Conservation (phyloP, 2,329 filamentous ascomycete species). For the Cylindrodendrum hubeiense region DNA sequence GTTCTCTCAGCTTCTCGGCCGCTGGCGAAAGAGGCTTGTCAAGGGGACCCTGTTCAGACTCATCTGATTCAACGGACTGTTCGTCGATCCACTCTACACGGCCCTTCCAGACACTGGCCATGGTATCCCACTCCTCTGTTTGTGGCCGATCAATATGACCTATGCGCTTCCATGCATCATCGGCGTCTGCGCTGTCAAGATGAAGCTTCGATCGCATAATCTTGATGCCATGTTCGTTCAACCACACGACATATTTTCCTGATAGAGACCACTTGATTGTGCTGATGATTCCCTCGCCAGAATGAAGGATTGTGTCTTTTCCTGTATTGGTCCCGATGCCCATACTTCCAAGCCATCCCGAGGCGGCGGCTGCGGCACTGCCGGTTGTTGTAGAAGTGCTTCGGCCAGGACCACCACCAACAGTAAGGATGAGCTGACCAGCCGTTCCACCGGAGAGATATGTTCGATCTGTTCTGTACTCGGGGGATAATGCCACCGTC, state of each 20-base stretch:
- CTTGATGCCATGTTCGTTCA: slow-evolving; percentile 97
- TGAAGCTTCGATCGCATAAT: slow-evolving; percentile 94
- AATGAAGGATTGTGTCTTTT: slow-evolving; percentile 88
- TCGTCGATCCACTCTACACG: slow-evolving; percentile 95
- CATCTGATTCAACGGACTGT: slow-evolving; percentile 79
- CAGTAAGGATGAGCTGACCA: slow-evolving; percentile 87
- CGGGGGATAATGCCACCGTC: slow-evolving; percentile 91
- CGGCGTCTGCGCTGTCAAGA: slow-evolving; percentile 79
- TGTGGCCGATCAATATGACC: slow-evolving; percentile 92
- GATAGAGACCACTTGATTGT: slow-evolving; percentile 95
- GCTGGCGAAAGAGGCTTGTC: slow-evolving; percentile 58
- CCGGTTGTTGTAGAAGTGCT: slow-evolving; percentile 90
- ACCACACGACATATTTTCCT: slow-evolving; percentile 93
- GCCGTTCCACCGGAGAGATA: slow-evolving; percentile 93
- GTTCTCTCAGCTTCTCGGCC: slow-evolving; percentile 61
- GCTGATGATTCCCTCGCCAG: slow-evolving; percentile 90
- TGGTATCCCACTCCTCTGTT: slow-evolving; percentile 91
- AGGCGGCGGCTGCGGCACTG: slow-evolving; percentile 85
- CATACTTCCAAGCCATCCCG: slow-evolving; percentile 91
- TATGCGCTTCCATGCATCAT: slow-evolving; percentile 94
- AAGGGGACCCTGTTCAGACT: slow-evolving; percentile 58
- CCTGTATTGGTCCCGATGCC: slow-evolving; percentile 83
- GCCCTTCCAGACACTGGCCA: slow-evolving; percentile 96
- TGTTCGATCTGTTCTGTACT: slow-evolving; percentile 88
- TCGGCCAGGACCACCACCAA: slow-evolving; percentile 81